These are phyloP conservation scores for Angomonas desouzai DNA, from an alignment of 208 protist species.

Conservation along the genomic window DNA sequence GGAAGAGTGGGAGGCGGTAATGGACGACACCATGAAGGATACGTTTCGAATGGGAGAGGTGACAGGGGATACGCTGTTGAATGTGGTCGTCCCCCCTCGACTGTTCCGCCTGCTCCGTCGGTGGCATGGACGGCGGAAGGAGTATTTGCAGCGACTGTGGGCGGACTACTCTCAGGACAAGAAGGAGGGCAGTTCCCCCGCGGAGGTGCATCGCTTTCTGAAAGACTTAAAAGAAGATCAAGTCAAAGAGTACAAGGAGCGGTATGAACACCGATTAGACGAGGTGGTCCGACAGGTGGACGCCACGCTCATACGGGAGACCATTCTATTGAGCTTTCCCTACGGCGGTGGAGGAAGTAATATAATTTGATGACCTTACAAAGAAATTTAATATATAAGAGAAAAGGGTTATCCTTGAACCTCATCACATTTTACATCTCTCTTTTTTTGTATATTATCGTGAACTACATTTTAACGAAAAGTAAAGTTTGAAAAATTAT, in stretches of 20 bases:
- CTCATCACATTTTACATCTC: too few relatives aligned
- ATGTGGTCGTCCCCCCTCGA: constrained; percentile 51
- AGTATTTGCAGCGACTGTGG: constrained; percentile 30
- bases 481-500: too few relatives aligned
- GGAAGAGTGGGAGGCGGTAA: constrained; percentile 16
- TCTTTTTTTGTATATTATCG: too few relatives aligned
- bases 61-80: constrained; percentile 60
- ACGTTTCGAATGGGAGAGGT: constrained; percentile 60
- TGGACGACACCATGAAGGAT: constrained; percentile 67
- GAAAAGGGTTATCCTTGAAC: too few relatives aligned
- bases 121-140: constrained; percentile 69
- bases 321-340: constrained; percentile 74
- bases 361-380: not conserved
- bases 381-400: too few relatives aligned
- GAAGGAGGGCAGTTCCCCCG: not conserved
- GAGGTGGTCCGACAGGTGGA: constrained; percentile 40
- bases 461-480: too few relatives aligned
- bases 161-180: not conserved
- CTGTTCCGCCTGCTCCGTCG: constrained; percentile 77
- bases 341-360: constrained; percentile 29
- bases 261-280: constrained; percentile 9
- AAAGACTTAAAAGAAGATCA: not conserved
- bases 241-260: not conserved
- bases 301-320: constrained; percentile 62
- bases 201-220: not conserved